Evolutionary conservation across 805 yeast species (phyloP).

Genomic region (Cyberlindnera subsufficiens): DNA sequence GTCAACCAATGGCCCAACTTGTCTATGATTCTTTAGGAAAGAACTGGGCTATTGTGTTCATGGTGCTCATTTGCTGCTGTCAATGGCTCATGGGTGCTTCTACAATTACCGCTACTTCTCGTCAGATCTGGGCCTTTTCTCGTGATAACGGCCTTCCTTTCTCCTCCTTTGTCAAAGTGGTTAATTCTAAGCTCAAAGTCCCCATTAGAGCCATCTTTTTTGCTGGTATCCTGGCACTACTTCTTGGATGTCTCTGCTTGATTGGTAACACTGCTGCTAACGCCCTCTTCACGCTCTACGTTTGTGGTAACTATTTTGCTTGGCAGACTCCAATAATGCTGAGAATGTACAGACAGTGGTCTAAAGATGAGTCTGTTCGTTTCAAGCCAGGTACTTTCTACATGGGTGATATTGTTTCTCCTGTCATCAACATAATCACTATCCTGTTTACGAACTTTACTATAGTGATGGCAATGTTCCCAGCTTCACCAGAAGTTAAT

Average conservation of each 20-base stretch:
- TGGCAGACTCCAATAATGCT: slow-evolving; percentile 58
- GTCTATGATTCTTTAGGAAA: slow-evolving; percentile 56
- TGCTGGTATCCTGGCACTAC: slow-evolving; percentile 42
- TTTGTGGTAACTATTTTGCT: slow-evolving; percentile 57
- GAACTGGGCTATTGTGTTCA: slow-evolving; percentile 59
- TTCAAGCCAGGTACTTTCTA: slow-evolving; percentile 61
- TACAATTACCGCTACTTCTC: slow-evolving; percentile 54
- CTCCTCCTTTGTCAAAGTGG: slow-evolving; percentile 45
- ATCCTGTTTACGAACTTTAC: slow-evolving; percentile 43
- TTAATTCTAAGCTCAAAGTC: slow-evolving; percentile 46
- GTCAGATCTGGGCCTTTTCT: slow-evolving; percentile 73
- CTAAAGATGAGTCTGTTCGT: slow-evolving; percentile 28
- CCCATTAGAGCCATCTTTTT: slow-evolving; percentile 59
- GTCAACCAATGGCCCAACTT: slow-evolving; percentile 60
- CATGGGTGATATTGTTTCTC: slow-evolving; percentile 42
- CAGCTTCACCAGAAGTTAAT: slow-evolving; percentile 36
- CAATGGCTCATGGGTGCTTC: slow-evolving; percentile 67
- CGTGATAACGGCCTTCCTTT: slow-evolving; percentile 72
- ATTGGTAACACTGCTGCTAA: slow-evolving; percentile 56
- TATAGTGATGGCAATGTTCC: slow-evolving; percentile 55
- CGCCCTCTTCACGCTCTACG: slow-evolving; percentile 62
- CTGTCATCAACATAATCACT: slow-evolving; percentile 38
- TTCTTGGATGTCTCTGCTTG: slow-evolving; percentile 52
- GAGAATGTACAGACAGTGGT: slow-evolving; percentile 34
- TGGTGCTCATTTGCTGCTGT: slow-evolving; percentile 50